These are phyloP conservation scores for Colletotrichum sp. DNA, from an alignment of 2,329 filamentous ascomycete species.

Conservation along the genomic window DNA sequence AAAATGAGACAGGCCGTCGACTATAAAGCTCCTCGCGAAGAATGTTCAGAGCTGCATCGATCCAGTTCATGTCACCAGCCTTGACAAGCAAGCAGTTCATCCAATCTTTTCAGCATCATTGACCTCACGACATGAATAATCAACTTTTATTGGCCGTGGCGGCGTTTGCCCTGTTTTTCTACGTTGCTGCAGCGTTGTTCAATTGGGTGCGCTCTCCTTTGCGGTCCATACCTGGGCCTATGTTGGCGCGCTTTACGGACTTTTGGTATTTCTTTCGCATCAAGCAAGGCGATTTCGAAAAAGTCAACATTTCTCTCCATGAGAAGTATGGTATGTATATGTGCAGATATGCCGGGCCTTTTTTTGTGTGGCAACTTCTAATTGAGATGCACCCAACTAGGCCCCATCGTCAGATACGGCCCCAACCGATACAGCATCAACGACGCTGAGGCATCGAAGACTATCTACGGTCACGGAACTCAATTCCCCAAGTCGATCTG, in stretches of 20 bases:
- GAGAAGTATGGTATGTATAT: slow-evolving; percentile 28
- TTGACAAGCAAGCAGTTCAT: neutral
- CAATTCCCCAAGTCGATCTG: slow-evolving; percentile 40
- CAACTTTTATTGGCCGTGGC: neutral
- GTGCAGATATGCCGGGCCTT: too few relatives aligned
- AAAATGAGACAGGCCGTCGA: neutral
- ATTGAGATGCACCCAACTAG: slow-evolving; percentile 25
- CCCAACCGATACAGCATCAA: slow-evolving; percentile 52
- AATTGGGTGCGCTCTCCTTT: slow-evolving; percentile 24
- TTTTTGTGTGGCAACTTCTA: too few relatives aligned
- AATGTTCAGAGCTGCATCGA: neutral
- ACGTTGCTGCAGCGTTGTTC: neutral
- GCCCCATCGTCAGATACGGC: slow-evolving; percentile 49
- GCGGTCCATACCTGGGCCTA: slow-evolving; percentile 29
- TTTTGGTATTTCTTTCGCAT: slow-evolving; percentile 32
- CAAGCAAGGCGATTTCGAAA: slow-evolving; percentile 29
- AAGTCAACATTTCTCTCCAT: slow-evolving; percentile 31
- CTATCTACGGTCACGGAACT: slow-evolving; percentile 34
- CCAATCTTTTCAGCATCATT: neutral
- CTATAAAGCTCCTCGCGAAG: neutral
- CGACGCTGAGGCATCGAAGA: slow-evolving; percentile 42
- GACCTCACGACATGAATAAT: neutral
- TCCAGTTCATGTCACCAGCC: neutral
- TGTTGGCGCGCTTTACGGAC: slow-evolving; percentile 30
- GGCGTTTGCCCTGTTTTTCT: neutral